A percentile compares a stretch with the other conserved stretches of the same genome.
These are phyloP conservation scores for Claviceps africana DNA, from an alignment of 2,329 filamentous ascomycete genomes.

Conservation along the genomic window DNA sequence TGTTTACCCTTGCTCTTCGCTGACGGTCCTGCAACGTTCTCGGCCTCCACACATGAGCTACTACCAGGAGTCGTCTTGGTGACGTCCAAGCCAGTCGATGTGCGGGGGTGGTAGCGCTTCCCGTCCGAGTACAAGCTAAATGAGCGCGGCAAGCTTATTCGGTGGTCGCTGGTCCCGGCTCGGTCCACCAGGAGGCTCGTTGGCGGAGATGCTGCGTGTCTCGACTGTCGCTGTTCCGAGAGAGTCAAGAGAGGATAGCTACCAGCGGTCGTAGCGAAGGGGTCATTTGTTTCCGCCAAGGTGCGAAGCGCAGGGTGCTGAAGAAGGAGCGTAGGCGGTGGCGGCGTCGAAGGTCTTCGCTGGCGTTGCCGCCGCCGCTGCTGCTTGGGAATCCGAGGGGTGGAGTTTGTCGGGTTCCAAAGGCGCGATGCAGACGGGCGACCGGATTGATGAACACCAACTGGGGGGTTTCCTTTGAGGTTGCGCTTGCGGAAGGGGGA, in stretches of 20 bases:
- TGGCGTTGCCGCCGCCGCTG: slow-evolving; percentile 15
- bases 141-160: slow-evolving; percentile 39
- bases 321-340: slow-evolving; percentile 37
- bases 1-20: slow-evolving; percentile 35
- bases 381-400: slow-evolving; percentile 27
- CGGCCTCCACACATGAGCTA: background rate
- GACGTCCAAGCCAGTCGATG: background rate
- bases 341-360: slow-evolving; percentile 39
- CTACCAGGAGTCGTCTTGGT: background rate
- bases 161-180: slow-evolving; percentile 29
- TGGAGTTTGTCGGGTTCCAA: slow-evolving; percentile 49
- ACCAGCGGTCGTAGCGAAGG: slow-evolving; percentile 25
- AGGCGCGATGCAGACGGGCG: slow-evolving; percentile 35
- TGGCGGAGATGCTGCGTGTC: slow-evolving; percentile 28
- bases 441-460: slow-evolving; percentile 18
- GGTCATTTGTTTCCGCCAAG: slow-evolving; percentile 22
- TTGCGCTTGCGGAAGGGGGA: slow-evolving; percentile 29
- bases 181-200: slow-evolving; percentile 39
- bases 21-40: background rate
- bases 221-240: slow-evolving; percentile 33
- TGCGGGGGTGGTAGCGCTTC: slow-evolving; percentile 24
- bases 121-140: slow-evolving; percentile 41
- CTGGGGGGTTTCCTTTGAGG: slow-evolving; percentile 16
- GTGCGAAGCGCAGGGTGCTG: slow-evolving; percentile 28
- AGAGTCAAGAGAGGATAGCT: slow-evolving; percentile 38